Evolutionary conservation across 306 rosid genomes (phyloP).

Genomic region (Trichosanthes cucumerina): DNA sequence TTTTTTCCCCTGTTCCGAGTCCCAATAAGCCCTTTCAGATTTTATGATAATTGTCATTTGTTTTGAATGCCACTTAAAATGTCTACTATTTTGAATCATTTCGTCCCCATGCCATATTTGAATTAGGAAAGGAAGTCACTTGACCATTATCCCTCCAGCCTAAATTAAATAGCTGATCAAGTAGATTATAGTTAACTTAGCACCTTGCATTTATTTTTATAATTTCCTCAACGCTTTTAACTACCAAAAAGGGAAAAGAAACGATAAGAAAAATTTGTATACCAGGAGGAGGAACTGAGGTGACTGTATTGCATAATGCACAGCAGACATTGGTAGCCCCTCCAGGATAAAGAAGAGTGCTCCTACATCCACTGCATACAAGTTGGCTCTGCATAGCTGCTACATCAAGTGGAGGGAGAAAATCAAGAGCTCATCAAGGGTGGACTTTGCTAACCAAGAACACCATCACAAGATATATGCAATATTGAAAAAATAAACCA

Average conservation of each 20-base stretch:
- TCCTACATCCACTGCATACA: conserved; percentile 92
- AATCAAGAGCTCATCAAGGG: background rate
- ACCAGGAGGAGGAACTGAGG: conserved; percentile 90
- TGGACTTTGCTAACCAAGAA: background rate
- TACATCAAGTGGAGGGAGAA: conserved; percentile 8
- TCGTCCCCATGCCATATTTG: background rate
- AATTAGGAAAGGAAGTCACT: background rate
- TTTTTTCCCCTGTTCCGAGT: background rate
- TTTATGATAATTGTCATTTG: background rate
- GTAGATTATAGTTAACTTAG: background rate
- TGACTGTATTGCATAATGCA: conserved; percentile 71
- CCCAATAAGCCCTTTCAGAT: background rate
- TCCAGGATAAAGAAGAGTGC: conserved; percentile 77
- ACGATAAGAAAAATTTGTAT: background rate
- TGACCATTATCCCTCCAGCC: background rate
- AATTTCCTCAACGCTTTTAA: background rate
- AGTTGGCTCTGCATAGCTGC: conserved; percentile 97
- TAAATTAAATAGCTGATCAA: background rate
- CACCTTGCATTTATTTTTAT: background rate
- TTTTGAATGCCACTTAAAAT: background rate
- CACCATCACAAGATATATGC: background rate
- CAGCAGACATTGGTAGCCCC: conserved; percentile 96
- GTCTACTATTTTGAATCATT: background rate
- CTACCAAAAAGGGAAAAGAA: background rate
- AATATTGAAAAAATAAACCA: background rate